phyloP scores from a whole-genome alignment of 2,329 filamentous ascomycete species.

The Ustulina deusta region DNA sequence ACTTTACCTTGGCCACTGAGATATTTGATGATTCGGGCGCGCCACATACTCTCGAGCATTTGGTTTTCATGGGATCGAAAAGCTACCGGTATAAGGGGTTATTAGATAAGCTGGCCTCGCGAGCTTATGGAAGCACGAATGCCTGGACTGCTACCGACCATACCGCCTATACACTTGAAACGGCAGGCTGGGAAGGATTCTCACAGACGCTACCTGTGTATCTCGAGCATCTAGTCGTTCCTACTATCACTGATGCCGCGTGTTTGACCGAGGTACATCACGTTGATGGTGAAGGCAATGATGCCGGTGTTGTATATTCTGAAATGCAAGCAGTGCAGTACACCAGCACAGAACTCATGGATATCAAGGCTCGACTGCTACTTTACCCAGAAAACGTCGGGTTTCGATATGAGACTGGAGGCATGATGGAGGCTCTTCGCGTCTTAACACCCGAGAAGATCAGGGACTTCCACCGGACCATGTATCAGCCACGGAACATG shows the following conservation, averaged over 20 bases:
- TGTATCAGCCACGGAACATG: constrained; percentile 98
- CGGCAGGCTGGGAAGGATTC: constrained; percentile 97
- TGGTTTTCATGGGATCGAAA: constrained; percentile 91
- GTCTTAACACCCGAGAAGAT: constrained; percentile 90
- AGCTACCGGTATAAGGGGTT: constrained; percentile 96
- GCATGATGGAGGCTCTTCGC: constrained; percentile 92
- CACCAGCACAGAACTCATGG: constrained; percentile 85
- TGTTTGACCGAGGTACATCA: constrained; percentile 98
- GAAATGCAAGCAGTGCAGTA: constrained; percentile 99
- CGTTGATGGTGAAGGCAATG: constrained; percentile 90
- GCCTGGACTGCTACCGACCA: constrained; percentile 98
- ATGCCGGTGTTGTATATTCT: constrained; percentile 97
- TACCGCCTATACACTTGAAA: constrained; percentile 94
- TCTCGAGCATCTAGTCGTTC: constrained; percentile 91
- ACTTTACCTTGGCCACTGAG: constrained; percentile 95
- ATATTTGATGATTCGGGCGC: constrained; percentile 97
- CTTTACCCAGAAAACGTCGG: constrained; percentile 91
- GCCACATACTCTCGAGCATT: constrained; percentile 85
- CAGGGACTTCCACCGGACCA: constrained; percentile 91
- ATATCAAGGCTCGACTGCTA: constrained; percentile 80
- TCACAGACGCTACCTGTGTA: constrained; percentile 95
- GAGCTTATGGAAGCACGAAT: constrained; percentile 94
- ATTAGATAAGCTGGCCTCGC: constrained; percentile 90
- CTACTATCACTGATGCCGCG: constrained; percentile 90
- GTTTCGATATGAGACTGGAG: constrained; percentile 97